Evolutionary conservation across 2,329 filamentous ascomycete species (phyloP).

Genomic region (Penicillium polonicum): DNA sequence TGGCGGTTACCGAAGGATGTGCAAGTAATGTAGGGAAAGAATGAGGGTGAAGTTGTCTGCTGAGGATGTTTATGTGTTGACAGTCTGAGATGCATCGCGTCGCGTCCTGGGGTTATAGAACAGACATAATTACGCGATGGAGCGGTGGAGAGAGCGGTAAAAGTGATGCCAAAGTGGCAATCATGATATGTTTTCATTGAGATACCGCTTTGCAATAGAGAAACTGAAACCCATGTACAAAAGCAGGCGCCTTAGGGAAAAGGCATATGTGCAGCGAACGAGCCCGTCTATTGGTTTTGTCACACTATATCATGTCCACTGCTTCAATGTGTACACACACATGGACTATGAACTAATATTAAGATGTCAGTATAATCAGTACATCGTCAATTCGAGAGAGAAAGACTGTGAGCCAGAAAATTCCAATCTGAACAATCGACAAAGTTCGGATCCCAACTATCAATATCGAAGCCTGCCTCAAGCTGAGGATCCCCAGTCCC

Average conservation of each 20-base stretch:
- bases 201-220: not conserved
- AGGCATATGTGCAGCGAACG: not conserved
- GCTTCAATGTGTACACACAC: not conserved
- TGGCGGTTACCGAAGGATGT: not conserved
- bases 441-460: constrained; percentile 20
- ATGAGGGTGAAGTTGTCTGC: too few relatives aligned
- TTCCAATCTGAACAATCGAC: constrained; percentile 24
- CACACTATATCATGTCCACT: not conserved
- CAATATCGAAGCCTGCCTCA: constrained; percentile 11
- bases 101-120: not conserved
- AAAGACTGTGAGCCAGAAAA: constrained; percentile 15
- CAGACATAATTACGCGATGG: not conserved
- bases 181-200: not conserved
- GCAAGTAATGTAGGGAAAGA: not conserved
- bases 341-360: too few relatives aligned
- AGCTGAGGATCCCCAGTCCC: not conserved
- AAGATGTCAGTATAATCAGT: not conserved
- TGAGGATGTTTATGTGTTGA: not conserved
- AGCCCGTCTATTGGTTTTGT: not conserved
- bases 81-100: not conserved
- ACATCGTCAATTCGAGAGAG: not conserved
- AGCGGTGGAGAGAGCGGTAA: not conserved
- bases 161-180: not conserved
- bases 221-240: not conserved
- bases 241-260: not conserved